Evolutionary conservation across 2,329 filamentous ascomycete species (phyloP), one percentile per base, ranked within the genome.

Genomic region (Colletotrichum eremochloae): DNA sequence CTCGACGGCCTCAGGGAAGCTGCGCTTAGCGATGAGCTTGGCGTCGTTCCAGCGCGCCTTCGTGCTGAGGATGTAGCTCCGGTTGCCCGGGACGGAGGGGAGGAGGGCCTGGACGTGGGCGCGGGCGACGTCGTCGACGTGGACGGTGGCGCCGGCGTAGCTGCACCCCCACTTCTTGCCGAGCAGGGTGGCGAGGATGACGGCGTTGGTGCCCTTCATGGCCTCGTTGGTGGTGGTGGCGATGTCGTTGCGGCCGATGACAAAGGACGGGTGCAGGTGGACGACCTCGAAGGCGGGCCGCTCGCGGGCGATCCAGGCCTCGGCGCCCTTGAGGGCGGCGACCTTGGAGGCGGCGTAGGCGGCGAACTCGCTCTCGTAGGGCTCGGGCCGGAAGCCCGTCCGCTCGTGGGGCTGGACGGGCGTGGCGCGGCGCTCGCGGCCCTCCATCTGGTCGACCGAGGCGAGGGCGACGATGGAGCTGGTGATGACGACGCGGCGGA

Each of bases 401-500:
- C 71, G 50, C 42, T 68, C 68, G 1, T 53, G 50, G 40, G 71
- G 71, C 12, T 20, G 57, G 5, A 72, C 63, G 2, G 68, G 29
- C 20, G 40, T 50, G 6, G 15, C 42, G 1, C 66, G 20, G 14
- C 50, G 52, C 58, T 71, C 71, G 56, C 38, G 55, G 50, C 71
- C 71, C 40, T 73, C 71, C 56, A 73, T 52, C 24, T 73, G 67
- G 36, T 68, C 67, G 3, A 73, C 68, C 8, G 68, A 64, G 2
- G 66, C 4, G 46, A 69, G 7, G 48, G 83, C 78, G 4, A 85
- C 86, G 73, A 87, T 86, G n/a, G 85, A 87, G 63, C 83, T 86
- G 12, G 86, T 88, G 9, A 86, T 79, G 12, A 88, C 82, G 20
- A 88, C 80, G 33, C 83, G 79, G 74, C 79, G 81, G 20, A 88